Evolutionary conservation across 2,329 filamentous ascomycete species (phyloP), one percentile per base, ranked within the genome.

Genomic region (Talaromyces islandicus): DNA sequence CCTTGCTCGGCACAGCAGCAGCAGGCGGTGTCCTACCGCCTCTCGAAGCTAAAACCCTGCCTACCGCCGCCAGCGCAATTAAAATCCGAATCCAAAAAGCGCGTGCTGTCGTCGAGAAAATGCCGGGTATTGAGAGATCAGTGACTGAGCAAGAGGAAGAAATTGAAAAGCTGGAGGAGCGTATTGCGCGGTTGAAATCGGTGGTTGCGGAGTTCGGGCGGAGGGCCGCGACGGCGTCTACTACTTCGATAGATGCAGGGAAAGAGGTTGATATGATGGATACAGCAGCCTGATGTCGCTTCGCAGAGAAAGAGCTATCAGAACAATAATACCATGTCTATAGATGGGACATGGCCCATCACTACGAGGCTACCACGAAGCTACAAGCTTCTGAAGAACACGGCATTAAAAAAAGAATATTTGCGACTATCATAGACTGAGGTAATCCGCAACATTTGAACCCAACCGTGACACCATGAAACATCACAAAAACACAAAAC

Each of bases 11-110:
- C 30, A 69, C 67, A 14, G 64, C 68, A 27, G 54, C 68, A 21
- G 64, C 63, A 14, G 66, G 69, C 29, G 71, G 64, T 56, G 63
- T 65, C 58, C 70, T 70, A 70, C 67, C 74, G 81, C 75, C 80
- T 19, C 75, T 88, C 52, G 81, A 86, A 62, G 80, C 84, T 63
- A 95, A 96, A 73, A 89, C 96, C 67, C 84, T 97, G 17, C 86
- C 89, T 2, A 84, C 86, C 2, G 91, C 90, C 38, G 89, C 90
- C 1, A 89, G 91, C 69, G 83, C 84, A 38, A 81, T 97, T 67
- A 92, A 91, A 75, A 87, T 92, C 75, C 90, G 91, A 75, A 84
- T 97, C 61, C 88, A 92, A 72, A 88, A 88, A 66, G 92, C 92
- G 55, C 82, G 89, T 55, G 81, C 66, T 3, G 74, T 76, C 11